Evolutionary conservation across 1,284 basidiomycete genomes (phyloP).

Genomic region (Pterulicium gracile): DNA sequence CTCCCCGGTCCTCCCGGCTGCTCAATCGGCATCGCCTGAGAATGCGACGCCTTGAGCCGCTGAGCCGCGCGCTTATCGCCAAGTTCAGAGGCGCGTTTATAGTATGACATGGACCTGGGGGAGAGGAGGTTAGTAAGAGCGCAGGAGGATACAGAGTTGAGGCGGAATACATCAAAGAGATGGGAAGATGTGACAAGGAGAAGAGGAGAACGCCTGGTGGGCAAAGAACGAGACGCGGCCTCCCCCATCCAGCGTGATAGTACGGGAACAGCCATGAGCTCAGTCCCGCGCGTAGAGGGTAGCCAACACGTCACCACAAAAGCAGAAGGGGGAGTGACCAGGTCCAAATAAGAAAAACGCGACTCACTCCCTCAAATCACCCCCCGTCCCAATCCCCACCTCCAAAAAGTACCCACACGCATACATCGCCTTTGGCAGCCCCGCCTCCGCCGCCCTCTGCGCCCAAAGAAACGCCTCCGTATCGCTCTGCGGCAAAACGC

Average conservation of each 20-base stretch:
- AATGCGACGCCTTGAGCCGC: conserved; percentile 63
- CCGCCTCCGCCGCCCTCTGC: conserved; percentile 83
- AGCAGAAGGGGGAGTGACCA: background rate
- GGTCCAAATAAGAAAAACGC: conserved; percentile 7
- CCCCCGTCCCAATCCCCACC: conserved; percentile 77
- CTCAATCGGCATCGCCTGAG: conserved; percentile 30
- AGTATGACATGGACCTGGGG: conserved; percentile 67
- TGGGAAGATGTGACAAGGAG: conserved; percentile 1
- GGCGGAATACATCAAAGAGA: no score
- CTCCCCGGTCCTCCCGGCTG: conserved; percentile 51
- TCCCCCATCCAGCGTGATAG: no score
- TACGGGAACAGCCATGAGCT: no score
- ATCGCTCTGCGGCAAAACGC: conserved; percentile 94
- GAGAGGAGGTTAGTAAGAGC: no score
- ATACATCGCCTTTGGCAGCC: conserved; percentile 89
- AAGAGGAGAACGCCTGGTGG: conserved; percentile 4
- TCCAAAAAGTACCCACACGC: conserved; percentile 97
- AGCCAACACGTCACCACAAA: no score
- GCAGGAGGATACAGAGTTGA: no score
- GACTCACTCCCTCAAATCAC: conserved; percentile 58
- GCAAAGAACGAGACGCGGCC: no score
- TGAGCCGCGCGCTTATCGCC: conserved; percentile 92
- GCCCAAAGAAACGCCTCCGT: conserved; percentile 97
- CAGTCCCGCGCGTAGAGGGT: no score
- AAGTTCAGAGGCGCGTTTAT: conserved; percentile 84